A percentile compares a stretch with the other conserved stretches of the same genome.
Evolutionary conservation across 352 stramenopile species (phyloP).

Genomic region (Aphanomyces cochlioides): DNA sequence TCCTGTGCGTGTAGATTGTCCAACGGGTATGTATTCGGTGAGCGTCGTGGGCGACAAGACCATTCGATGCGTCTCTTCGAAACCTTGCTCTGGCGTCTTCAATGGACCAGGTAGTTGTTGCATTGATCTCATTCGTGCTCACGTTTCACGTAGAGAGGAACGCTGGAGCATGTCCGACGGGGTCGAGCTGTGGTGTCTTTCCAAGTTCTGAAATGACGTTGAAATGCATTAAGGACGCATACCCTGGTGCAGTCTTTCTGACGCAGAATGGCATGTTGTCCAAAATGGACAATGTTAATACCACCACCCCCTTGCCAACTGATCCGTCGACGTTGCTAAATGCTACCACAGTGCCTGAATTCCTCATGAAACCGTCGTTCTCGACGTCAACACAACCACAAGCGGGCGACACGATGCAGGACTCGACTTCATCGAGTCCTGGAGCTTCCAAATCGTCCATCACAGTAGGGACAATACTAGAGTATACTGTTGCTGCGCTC

Average conservation of each 20-base stretch:
- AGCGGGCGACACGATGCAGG: background rate
- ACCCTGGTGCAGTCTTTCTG: slow-evolving; percentile 1
- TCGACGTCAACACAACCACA: background rate
- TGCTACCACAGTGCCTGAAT: too few relatives aligned
- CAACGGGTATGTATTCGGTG: background rate
- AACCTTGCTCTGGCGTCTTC: slow-evolving; percentile 17
- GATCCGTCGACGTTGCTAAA: too few relatives aligned
- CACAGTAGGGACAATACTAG: background rate
- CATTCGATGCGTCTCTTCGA: slow-evolving; percentile 10
- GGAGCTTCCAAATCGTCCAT: background rate
- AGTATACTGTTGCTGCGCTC: background rate
- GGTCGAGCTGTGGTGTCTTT: slow-evolving; percentile 11
- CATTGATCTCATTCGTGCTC: background rate
- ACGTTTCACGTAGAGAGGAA: background rate
- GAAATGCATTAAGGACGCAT: background rate
- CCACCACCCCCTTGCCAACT: background rate
- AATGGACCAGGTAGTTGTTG: background rate
- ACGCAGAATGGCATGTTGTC: background rate
- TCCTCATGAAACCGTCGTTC: background rate
- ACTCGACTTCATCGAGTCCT: background rate
- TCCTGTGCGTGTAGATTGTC: slow-evolving; percentile 5
- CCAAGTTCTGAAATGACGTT: slow-evolving; percentile 10
- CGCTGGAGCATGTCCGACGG: too few relatives aligned
- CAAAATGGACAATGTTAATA: background rate
- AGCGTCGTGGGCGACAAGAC: background rate